These are phyloP conservation scores for Annulohypoxylon maeteangense DNA, from an alignment of 495 filamentous ascomycete species.

Conservation along the genomic window DNA sequence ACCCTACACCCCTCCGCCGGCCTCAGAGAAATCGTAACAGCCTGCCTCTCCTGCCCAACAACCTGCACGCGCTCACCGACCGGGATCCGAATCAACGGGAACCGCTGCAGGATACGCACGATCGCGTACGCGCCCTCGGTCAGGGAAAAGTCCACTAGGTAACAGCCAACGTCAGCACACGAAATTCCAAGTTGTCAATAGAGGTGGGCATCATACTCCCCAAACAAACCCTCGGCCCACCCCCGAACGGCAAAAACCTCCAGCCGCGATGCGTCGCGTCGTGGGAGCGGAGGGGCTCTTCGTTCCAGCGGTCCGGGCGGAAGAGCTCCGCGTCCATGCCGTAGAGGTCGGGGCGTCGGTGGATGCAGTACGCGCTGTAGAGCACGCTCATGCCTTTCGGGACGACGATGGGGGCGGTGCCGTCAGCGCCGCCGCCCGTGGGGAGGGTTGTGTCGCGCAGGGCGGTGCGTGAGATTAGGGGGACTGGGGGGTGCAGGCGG, in stretches of 20 bases:
- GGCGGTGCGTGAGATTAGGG: slow-evolving; percentile 64
- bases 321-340: slow-evolving; percentile 64
- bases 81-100: slow-evolving; percentile 30
- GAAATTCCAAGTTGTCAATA: not conserved
- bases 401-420: slow-evolving; percentile 63
- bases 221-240: slow-evolving; percentile 20
- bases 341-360: slow-evolving; percentile 65
- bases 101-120: slow-evolving; percentile 51
- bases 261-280: slow-evolving; percentile 27
- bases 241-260: slow-evolving; percentile 33
- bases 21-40: slow-evolving; percentile 29
- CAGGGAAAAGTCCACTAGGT: slow-evolving; percentile 40
- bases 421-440: slow-evolving; percentile 58
- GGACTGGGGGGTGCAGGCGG: slow-evolving; percentile 67
- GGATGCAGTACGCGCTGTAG: slow-evolving; percentile 64
- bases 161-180: not conserved
- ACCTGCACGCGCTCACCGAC: slow-evolving; percentile 27
- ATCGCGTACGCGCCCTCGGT: slow-evolving; percentile 49
- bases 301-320: slow-evolving; percentile 66
- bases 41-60: slow-evolving; percentile 33
- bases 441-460: slow-evolving; percentile 58
- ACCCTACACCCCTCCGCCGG: slow-evolving; percentile 35
- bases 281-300: slow-evolving; percentile 47
- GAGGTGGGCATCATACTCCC: slow-evolving; percentile 14
- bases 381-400: slow-evolving; percentile 52